phyloP scores from a whole-genome alignment of 2,329 filamentous ascomycete genomes.

The Plenodomus lindquistii region DNA sequence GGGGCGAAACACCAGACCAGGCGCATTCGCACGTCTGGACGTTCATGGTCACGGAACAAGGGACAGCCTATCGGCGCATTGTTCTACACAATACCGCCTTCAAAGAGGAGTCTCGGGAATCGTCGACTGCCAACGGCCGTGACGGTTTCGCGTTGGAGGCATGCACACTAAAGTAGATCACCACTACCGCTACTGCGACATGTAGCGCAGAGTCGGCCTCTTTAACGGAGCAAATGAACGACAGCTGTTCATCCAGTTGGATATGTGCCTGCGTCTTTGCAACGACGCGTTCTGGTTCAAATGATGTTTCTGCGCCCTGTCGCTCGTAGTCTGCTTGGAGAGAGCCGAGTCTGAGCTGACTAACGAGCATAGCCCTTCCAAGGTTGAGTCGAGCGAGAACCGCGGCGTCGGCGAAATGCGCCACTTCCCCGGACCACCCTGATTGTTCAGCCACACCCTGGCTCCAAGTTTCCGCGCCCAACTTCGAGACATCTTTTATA shows the following conservation, averaged over 20 bases:
- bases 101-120: neutral
- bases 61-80: too few relatives aligned
- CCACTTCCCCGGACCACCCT: conserved; percentile 14
- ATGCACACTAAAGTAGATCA: neutral
- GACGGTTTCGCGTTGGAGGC: neutral
- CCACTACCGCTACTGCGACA: neutral
- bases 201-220: neutral
- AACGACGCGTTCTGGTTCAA: too few relatives aligned
- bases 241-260: neutral
- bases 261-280: neutral
- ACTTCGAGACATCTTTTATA: neutral
- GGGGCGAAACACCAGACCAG: neutral
- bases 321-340: too few relatives aligned
- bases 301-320: neutral
- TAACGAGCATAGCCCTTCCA: too few relatives aligned
- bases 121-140: too few relatives aligned
- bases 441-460: conserved; percentile 31
- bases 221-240: neutral
- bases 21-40: too few relatives aligned
- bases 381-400: too few relatives aligned
- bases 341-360: neutral
- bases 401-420: neutral
- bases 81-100: too few relatives aligned
- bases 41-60: too few relatives aligned
- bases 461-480: conserved; percentile 25